Conservation (phyloP, 768 basidiomycete species). For the Boletus pseudo-olivaceus region DNA sequence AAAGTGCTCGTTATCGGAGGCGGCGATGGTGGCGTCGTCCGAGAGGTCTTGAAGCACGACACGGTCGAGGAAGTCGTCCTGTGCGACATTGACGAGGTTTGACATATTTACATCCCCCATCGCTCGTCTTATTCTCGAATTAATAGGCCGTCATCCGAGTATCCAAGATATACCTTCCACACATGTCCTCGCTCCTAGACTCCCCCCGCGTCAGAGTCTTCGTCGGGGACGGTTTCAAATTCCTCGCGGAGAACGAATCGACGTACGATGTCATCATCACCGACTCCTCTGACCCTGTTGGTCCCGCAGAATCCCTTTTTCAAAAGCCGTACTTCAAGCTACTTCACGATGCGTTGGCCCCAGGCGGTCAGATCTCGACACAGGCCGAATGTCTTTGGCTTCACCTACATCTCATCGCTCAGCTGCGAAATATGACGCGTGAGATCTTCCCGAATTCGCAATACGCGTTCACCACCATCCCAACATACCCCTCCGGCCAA, state of each 20-base stretch:
- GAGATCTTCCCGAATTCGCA: slow-evolving; percentile 76
- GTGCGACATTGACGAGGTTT: slow-evolving; percentile 95
- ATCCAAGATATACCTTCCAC: slow-evolving; percentile 88
- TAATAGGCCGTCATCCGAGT: slow-evolving; percentile 89
- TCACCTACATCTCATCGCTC: slow-evolving; percentile 82
- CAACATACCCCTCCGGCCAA: slow-evolving; percentile 97
- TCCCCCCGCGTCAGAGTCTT: slow-evolving; percentile 79
- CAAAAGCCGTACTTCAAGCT: slow-evolving; percentile 97
- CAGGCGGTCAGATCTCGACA: slow-evolving; percentile 90
- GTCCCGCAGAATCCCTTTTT: slow-evolving; percentile 92
- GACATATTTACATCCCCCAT: slow-evolving; percentile 1
- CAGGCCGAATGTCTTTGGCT: slow-evolving; percentile 97
- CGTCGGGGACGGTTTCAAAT: slow-evolving; percentile 97
- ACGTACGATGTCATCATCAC: slow-evolving; percentile 98
- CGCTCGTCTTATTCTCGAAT: not conserved
- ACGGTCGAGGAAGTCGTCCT: slow-evolving; percentile 89
- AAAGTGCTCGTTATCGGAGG: slow-evolving; percentile 97
- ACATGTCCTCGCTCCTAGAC: slow-evolving; percentile 83
- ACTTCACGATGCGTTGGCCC: slow-evolving; percentile 82
- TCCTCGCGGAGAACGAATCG: slow-evolving; percentile 81
- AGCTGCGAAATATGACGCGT: slow-evolving; percentile 65
- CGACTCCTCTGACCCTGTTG: slow-evolving; percentile 97
- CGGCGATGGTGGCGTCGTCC: slow-evolving; percentile 96
- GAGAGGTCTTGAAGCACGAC: slow-evolving; percentile 94
- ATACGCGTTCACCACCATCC: slow-evolving; percentile 95